Evolutionary conservation across 2,329 filamentous ascomycete species (phyloP), one percentile per base, ranked within the genome.

Genomic region (Hysterium pulicare): DNA sequence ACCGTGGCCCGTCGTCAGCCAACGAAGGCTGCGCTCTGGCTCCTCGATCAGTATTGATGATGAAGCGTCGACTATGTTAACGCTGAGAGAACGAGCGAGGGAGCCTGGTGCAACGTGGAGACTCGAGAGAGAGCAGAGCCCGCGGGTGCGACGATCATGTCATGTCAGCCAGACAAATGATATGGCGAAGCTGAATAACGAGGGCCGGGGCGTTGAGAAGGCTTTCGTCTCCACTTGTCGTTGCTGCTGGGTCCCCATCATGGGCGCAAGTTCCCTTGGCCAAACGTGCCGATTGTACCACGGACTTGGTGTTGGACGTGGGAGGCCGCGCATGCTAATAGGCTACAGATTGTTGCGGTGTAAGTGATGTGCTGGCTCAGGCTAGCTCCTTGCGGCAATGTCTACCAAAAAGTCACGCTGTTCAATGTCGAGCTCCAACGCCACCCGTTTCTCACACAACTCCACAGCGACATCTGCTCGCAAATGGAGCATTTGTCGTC

Each of bases 221-320:
- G 44, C 37, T 44, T 42, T 44, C 46, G 50, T 49, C 47, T 40
- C 54, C 51, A 52, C 50, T 53, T 48, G 33, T 44, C 23, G 36
- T n/a, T 36, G 38, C 22, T 33, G 31, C 34, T 37, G 40, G 36
- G 36, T 44, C 38, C 38, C 45, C 48, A 38, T 52, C 44, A 51
- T 37, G 49, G 40, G 38, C 40, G 23, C 4, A 8, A 31, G 49
- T 47, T 51, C 49, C 52, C 47, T 52, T 55, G 50, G 49, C 58
- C 55, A 61, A 62, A 63, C 59, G 55, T 64, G 62, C 61, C 57
- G 54, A 52, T 41, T 46, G 62, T 64, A 54, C 56, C 52, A 64
- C 61, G 48, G 50, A 47, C 56, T 48, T 58, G 54, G 58, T 44
- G 52, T 59, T 62, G 51, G 55, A 57, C 60, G 61, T 61, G 51